These are phyloP conservation scores for Polygonum aviculare DNA, from an alignment of 148 eudicot species.

Conservation along the genomic window DNA sequence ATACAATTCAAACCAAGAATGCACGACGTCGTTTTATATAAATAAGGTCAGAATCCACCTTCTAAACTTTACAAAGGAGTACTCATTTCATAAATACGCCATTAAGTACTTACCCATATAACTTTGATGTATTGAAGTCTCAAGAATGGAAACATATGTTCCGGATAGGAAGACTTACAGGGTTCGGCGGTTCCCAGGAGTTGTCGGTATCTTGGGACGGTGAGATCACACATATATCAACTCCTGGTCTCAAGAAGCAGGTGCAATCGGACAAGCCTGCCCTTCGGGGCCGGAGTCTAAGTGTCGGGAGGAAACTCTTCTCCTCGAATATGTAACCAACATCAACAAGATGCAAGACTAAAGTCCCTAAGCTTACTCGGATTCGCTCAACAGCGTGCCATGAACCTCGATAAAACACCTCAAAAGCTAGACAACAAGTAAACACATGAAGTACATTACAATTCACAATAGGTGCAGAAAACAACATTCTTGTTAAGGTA, in stretches of 20 bases:
- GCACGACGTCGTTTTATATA: no score
- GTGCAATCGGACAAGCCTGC: slow-evolving; percentile 63
- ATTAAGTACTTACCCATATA: no score
- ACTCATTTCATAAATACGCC: no score
- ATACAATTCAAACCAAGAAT: background rate
- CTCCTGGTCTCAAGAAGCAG: slow-evolving; percentile 71
- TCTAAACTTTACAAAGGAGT: no score
- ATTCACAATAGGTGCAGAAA: background rate
- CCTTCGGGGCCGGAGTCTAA: slow-evolving; percentile 67
- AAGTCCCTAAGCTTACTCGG: slow-evolving; percentile 43
- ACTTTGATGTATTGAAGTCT: background rate
- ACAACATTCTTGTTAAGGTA: background rate
- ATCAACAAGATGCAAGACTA: slow-evolving; percentile 36
- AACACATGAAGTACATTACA: background rate
- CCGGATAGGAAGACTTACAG: slow-evolving; percentile 28
- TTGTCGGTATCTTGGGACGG: slow-evolving; percentile 24
- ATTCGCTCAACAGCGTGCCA: slow-evolving; percentile 70
- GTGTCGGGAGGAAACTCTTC: slow-evolving; percentile 45
- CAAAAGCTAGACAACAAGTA: slow-evolving; percentile 48
- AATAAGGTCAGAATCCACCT: no score
- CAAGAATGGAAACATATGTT: background rate
- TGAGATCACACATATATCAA: slow-evolving; percentile 62
- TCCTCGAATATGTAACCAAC: slow-evolving; percentile 46
- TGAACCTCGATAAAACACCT: slow-evolving; percentile 46
- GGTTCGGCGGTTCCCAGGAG: slow-evolving; percentile 32